Evolutionary conservation across 192 early-diverging fungal genomes (phyloP).

Genomic region (Coemansia sp.): DNA sequence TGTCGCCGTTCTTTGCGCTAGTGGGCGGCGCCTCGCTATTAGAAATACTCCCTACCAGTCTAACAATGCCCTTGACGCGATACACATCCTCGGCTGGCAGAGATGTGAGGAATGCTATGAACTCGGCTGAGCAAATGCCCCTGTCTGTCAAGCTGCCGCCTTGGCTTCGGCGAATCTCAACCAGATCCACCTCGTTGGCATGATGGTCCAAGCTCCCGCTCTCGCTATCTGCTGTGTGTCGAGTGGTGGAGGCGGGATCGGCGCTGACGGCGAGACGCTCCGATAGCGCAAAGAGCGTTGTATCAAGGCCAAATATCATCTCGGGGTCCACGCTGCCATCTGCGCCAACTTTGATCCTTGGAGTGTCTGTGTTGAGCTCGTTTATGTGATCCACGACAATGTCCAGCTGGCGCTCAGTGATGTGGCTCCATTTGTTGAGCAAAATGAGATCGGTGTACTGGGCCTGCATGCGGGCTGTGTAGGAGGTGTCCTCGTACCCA

Average conservation of each 20-base stretch:
- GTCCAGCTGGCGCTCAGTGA: slow-evolving; percentile 82
- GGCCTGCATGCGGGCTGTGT: slow-evolving; percentile 94
- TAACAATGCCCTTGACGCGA: slow-evolving; percentile 88
- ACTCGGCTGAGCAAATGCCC: slow-evolving; percentile 19
- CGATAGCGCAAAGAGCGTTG: slow-evolving; percentile 70
- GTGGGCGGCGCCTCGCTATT: slow-evolving; percentile 5
- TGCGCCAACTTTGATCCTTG: slow-evolving; percentile 70
- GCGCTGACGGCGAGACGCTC: neutral
- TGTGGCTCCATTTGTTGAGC: slow-evolving; percentile 90
- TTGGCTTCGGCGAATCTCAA: slow-evolving; percentile 59
- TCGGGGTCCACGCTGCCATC: slow-evolving; percentile 58
- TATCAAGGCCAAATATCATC: slow-evolving; percentile 93
- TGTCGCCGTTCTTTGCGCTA: neutral
- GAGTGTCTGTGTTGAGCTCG: slow-evolving; percentile 93
- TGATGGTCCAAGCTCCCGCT: slow-evolving; percentile 59
- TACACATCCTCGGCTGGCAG: slow-evolving; percentile 86
- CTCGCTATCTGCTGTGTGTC: neutral
- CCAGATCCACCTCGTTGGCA: slow-evolving; percentile 76
- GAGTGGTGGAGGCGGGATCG: neutral
- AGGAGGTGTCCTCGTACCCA: slow-evolving; percentile 96
- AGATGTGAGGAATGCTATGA: slow-evolving; percentile 66
- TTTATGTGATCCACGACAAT: slow-evolving; percentile 91
- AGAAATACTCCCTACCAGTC: slow-evolving; percentile 48
- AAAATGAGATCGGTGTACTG: slow-evolving; percentile 91
- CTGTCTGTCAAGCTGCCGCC: neutral